Base-by-base conservation (phyloP, 768 basidiomycete species). In the Gelatoporia subvermispora region DNA sequence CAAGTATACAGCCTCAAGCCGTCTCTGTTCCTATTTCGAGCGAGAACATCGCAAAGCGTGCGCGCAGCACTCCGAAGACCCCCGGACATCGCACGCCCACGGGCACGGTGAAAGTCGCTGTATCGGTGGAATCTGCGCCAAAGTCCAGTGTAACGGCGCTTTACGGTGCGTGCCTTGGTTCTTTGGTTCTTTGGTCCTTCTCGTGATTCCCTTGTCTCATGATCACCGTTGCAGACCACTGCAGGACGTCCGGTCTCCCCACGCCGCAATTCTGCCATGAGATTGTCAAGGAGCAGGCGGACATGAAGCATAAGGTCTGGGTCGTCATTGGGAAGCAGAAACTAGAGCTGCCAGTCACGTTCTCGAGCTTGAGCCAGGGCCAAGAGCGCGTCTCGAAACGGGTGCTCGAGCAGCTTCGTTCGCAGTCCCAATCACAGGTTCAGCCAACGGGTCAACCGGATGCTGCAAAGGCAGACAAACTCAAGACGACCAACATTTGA, bases 331-430 rank as follows among this genome's bases (percentile, higher is more conserved):
- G 70, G 16, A 65, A 63, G 28, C 71, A 73, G 39, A 67, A 69
- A 20, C 67, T 72, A 40, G 74, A 76, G 55, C 63, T 76, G n/a
- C 73, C 65, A 13, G 64, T 63, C 40, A 65, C 60, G 18, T 77
- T 74, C 49, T 47, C 48, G 24, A 72, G 59, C 23, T 53, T 66
- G 31, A 65, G 64, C 31, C 69, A 72, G 51, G 75, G 74, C 16
- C 58, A 67, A 36, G 65, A 76, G 56, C 65, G 68, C 28, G 65
- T 77, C 4, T 69, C 75, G 38, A 76, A 71, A 63, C 67, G 71
- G 47, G 73, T 77, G 45, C 52, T 72, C 50, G 62, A 56, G 21
- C 70, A 71, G 47, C 56, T 74, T 48, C 64, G 62, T 44, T 61
- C 62, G 35, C 56, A 53, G 20, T 38, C 34, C 4, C 25, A n/a